These are phyloP conservation scores for Tubosaeta sp. DNA, from an alignment of 768 basidiomycete genomes.

Conservation along the genomic window DNA sequence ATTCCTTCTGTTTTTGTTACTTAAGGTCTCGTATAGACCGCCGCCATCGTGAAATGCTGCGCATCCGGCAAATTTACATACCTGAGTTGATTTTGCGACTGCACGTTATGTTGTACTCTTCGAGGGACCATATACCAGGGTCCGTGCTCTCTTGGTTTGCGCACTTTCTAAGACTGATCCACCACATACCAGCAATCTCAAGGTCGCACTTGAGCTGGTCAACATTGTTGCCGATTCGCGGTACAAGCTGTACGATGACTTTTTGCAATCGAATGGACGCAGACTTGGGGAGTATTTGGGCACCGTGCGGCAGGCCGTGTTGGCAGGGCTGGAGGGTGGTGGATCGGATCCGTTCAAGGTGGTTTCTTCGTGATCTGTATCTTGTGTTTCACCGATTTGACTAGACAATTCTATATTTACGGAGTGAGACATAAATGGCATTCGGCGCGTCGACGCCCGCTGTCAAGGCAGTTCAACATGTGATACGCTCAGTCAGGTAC, in stretches of 20 bases:
- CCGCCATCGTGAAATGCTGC: conserved; percentile 61
- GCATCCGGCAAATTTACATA: conserved; percentile 85
- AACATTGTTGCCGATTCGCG: conserved; percentile 86
- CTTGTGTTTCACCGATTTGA: neutral
- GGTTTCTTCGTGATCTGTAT: conserved; percentile 20
- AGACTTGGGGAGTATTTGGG: conserved; percentile 70
- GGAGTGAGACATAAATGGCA: neutral
- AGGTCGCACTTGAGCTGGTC: conserved; percentile 69
- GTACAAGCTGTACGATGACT: conserved; percentile 83
- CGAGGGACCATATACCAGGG: conserved; percentile 63
- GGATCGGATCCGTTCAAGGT: conserved; percentile 74
- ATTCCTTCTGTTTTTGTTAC: neutral
- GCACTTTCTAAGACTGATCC: conserved; percentile 2
- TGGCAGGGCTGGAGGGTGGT: conserved; percentile 69
- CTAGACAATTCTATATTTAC: neutral
- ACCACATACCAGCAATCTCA: conserved; percentile 55
- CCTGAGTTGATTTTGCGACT: conserved; percentile 87
- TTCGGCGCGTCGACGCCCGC: neutral
- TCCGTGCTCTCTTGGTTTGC: conserved; percentile 33
- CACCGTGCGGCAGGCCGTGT: conserved; percentile 64
- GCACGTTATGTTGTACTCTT: conserved; percentile 66
- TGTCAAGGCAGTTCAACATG: neutral
- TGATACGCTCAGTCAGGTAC: neutral
- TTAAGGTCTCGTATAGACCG: conserved; percentile 42
- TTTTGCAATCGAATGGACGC: conserved; percentile 55